These are phyloP conservation scores for Epichloe amarillans DNA, from an alignment of 2,329 filamentous ascomycete genomes.

Conservation along the genomic window DNA sequence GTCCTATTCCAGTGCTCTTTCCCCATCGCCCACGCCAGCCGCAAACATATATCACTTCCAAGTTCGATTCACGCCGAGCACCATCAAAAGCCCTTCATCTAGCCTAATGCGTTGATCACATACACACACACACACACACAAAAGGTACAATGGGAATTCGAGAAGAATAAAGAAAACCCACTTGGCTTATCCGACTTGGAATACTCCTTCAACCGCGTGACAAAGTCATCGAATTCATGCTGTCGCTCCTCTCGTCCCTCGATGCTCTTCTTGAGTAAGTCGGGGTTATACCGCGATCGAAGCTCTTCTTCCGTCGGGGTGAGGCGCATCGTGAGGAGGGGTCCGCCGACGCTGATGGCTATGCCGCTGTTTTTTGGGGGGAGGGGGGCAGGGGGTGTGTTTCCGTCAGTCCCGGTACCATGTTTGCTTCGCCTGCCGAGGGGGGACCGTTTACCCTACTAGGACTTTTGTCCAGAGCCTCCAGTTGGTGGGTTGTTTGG, in stretches of 20 bases:
- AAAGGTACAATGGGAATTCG: not conserved
- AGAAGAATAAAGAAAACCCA: slow-evolving; percentile 24
- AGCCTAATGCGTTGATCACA: no score
- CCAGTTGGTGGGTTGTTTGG: slow-evolving; percentile 40
- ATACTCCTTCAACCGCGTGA: slow-evolving; percentile 71
- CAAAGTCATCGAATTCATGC: slow-evolving; percentile 83
- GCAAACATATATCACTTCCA: no score
- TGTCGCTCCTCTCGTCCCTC: slow-evolving; percentile 63
- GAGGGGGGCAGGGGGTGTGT: not conserved
- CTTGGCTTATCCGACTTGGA: slow-evolving; percentile 86
- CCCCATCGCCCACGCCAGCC: no score
- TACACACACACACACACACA: no score
- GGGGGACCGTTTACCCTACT: slow-evolving; percentile 34
- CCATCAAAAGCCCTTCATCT: not conserved
- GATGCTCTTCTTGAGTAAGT: slow-evolving; percentile 79
- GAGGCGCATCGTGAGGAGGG: slow-evolving; percentile 67
- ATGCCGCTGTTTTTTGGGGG: slow-evolving; percentile 46
- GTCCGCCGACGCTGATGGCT: slow-evolving; percentile 66
- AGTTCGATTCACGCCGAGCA: no score
- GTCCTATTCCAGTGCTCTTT: no score
- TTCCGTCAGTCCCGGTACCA: not conserved
- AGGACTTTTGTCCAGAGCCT: slow-evolving; percentile 56
- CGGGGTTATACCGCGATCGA: slow-evolving; percentile 83
- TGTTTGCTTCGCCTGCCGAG: no score
- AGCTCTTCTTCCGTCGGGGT: slow-evolving; percentile 84